Evolutionary conservation across 2,329 filamentous ascomycete species (phyloP).

Genomic region (Pseudogymnoascus verrucosus): DNA sequence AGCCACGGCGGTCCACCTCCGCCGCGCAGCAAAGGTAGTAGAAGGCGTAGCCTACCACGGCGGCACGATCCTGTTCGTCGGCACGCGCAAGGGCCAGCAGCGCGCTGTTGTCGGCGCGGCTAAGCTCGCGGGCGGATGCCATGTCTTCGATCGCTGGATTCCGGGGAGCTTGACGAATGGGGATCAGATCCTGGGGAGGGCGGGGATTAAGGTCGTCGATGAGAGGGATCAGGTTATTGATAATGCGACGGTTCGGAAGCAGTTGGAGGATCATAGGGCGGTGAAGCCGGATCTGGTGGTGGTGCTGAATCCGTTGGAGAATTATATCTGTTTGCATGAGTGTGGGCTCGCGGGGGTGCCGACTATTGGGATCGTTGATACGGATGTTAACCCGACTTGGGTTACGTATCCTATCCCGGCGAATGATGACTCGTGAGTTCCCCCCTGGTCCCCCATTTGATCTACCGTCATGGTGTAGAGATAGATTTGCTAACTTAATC

Average conservation of each 20-base stretch:
- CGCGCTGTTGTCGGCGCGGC: constrained; percentile 75
- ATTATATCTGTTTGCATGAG: constrained; percentile 83
- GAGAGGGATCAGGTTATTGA: constrained; percentile 51
- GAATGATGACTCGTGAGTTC: constrained; percentile 79
- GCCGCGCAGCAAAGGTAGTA: constrained; percentile 88
- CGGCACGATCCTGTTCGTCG: constrained; percentile 84
- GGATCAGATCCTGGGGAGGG: constrained; percentile 71
- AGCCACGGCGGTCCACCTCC: constrained; percentile 76
- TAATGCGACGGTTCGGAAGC: constrained; percentile 3
- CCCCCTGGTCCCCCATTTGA: neutral
- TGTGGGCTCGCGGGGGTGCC: constrained; percentile 82
- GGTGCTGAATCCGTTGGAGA: constrained; percentile 87
- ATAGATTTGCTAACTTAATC: neutral
- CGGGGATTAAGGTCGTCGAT: constrained; percentile 67
- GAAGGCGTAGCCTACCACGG: constrained; percentile 76
- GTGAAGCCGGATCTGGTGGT: constrained; percentile 85
- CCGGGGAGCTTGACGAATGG: constrained; percentile 89
- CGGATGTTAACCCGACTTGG: constrained; percentile 83
- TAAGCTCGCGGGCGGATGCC: constrained; percentile 67
- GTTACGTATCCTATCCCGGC: constrained; percentile 95
- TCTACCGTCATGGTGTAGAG: neutral
- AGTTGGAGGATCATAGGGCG: constrained; percentile 46
- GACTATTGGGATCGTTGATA: constrained; percentile 92
- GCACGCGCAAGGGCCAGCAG: constrained; percentile 75
- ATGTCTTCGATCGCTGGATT: constrained; percentile 89